Evolutionary conservation across 306 rosid genomes (phyloP).

Genomic region (Cucumis cinereus): DNA sequence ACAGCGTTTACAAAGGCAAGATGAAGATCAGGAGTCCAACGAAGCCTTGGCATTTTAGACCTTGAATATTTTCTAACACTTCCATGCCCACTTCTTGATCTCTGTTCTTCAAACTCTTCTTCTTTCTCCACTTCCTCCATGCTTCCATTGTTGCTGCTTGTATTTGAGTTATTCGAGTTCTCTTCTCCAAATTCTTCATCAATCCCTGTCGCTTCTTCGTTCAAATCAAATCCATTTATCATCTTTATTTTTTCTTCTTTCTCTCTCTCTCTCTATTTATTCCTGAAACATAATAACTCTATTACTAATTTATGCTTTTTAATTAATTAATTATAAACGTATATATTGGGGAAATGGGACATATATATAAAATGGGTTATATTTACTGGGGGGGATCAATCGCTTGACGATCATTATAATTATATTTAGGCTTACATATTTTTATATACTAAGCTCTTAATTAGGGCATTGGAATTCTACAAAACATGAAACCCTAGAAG

Average conservation of each 20-base stretch:
- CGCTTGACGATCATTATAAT: neutral
- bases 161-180: neutral
- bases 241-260: neutral
- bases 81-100: conserved; percentile 6
- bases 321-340: neutral
- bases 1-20: conserved; percentile 63
- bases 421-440: neutral
- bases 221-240: conserved; percentile 18
- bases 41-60: conserved; percentile 76
- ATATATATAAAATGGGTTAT: no score
- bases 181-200: neutral
- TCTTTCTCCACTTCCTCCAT: conserved; percentile 23
- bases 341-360: no score
- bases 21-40: conserved; percentile 91
- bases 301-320: neutral
- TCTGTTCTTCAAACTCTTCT: conserved; percentile 11
- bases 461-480: conserved; percentile 3
- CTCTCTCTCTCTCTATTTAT: neutral
- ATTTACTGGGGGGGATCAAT: neutral
- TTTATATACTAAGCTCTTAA: neutral
- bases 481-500: conserved; percentile 5
- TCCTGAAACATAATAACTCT: neutral
- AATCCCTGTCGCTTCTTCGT: conserved; percentile 14
- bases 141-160: neutral
- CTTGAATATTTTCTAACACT: conserved; percentile 56